Base-by-base conservation (phyloP, 495 filamentous ascomycete species). In the Cryomyces antarcticus region DNA sequence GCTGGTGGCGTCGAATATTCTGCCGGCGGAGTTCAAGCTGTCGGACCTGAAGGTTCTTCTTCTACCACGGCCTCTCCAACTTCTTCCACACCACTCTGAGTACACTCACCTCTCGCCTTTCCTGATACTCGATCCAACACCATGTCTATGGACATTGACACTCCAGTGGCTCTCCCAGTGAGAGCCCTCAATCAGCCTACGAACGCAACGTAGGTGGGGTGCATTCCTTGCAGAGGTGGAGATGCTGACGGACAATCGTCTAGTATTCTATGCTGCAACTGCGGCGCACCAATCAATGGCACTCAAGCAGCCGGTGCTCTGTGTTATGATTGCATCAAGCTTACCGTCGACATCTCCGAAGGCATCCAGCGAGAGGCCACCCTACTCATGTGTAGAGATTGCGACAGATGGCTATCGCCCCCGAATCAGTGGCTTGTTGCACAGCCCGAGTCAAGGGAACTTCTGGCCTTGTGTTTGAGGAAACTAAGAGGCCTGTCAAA, bases 241-340 rank as follows among this genome's bases (percentile, higher is more conserved):
- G 30, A 24, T 46, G 41, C 30, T 45, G 46, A 40, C 47, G 56
- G 42, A 42, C 39, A 93, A 80, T 24, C 17, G 17, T 24, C 17
- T 24, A 24, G 17, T 6, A 92, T 93, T 52, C 80, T 95, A 28
- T 95, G 87, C 61, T 93, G 79, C 64, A 87, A 93, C 67, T 95
- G 87, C 60, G 88, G 86, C 48, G 78, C 78, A 44, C 75, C 83
- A n/a, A 92, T 95, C 45, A 82, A 89, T 57, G 88, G 87, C 54
- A 89, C 81, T n/a, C 67, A 71, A 9, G 70, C 84, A 7, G 78
- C 84, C 42, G 85, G 83, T 38, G 88, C 88, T 28, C 73, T 94
- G 39, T 97, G 89, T 61, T 77, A 80, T 53, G 85, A 94, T 66
- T 97, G 89, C 67, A 70, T 97, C 47, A 88, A 87, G 52, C 72